phyloP scores from a whole-genome alignment of 2,329 filamentous ascomycete genomes.

The Nakataea oryzae region DNA sequence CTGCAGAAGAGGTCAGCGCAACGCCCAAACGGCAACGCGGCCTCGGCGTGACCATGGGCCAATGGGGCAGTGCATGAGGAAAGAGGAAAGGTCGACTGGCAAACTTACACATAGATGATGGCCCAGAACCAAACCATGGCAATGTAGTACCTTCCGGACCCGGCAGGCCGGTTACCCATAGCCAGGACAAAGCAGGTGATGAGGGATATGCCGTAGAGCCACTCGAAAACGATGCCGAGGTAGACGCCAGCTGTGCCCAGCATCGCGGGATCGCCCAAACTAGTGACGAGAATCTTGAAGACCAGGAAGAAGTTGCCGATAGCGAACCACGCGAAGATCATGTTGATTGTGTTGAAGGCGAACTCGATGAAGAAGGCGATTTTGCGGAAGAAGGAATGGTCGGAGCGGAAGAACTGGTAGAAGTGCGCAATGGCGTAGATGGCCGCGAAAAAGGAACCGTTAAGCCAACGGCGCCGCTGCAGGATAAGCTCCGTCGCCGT shows the following conservation, averaged over 20 bases:
- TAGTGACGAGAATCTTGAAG: constrained; percentile 90
- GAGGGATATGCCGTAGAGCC: constrained; percentile 85
- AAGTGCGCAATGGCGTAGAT: constrained; percentile 93
- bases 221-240: constrained; percentile 85
- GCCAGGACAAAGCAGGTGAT: constrained; percentile 93
- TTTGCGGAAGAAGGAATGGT: constrained; percentile 81
- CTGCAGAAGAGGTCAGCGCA: constrained; percentile 22
- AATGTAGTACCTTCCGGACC: constrained; percentile 88
- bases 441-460: constrained; percentile 96
- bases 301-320: constrained; percentile 99
- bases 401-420: constrained; percentile 89
- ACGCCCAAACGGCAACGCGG: too few relatives aligned
- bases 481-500: constrained; percentile 90
- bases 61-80: not conserved
- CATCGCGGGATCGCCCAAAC: constrained; percentile 58
- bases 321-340: constrained; percentile 98
- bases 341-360: constrained; percentile 86
- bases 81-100: not conserved
- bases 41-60: not conserved
- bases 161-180: constrained; percentile 87
- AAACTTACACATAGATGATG: constrained; percentile 74
- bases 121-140: constrained; percentile 99
- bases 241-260: constrained; percentile 70
- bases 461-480: constrained; percentile 92
- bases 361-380: constrained; percentile 88